These are phyloP conservation scores for Tuber magnatum DNA, from an alignment of 495 filamentous ascomycete genomes.

Conservation along the genomic window DNA sequence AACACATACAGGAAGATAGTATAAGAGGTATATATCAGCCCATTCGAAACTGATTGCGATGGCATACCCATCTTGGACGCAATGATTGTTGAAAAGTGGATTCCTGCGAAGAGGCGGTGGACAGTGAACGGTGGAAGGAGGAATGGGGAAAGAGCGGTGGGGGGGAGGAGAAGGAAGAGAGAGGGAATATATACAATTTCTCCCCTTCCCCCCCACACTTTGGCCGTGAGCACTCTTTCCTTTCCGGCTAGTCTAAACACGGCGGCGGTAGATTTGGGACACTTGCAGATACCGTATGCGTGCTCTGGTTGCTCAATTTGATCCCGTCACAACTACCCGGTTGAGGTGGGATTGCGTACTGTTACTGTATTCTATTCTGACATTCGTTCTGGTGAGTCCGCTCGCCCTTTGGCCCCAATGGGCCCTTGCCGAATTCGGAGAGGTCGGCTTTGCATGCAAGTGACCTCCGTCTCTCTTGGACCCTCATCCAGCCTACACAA, in stretches of 20 bases:
- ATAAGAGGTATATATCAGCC: conserved; percentile 68
- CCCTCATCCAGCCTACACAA: too few species aligned
- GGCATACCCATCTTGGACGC: conserved; percentile 23
- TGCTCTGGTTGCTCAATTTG: too few species aligned
- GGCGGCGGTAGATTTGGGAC: not conserved
- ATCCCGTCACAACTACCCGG: too few species aligned
- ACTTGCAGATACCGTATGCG: too few species aligned
- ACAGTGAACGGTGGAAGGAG: not conserved
- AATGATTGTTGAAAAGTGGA: not conserved
- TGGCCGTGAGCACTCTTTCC: not conserved
- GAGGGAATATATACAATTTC: not conserved
- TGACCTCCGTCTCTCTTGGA: too few species aligned
- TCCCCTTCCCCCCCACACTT: not conserved
- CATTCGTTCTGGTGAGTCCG: too few species aligned
- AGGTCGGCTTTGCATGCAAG: too few species aligned
- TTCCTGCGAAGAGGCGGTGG: not conserved
- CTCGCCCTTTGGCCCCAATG: too few species aligned
- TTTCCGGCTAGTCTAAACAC: not conserved
- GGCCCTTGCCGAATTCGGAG: too few species aligned
- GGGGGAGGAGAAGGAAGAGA: not conserved
- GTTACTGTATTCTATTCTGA: too few species aligned
- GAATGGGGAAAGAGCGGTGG: not conserved
- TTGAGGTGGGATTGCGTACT: too few species aligned
- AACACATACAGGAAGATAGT: conserved; percentile 58
- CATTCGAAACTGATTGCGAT: conserved; percentile 54